A percentile compares a stretch with the other conserved stretches of the same genome.
phyloP scores from a whole-genome alignment of 768 basidiomycete genomes.

The Calvatia gigantea region DNA sequence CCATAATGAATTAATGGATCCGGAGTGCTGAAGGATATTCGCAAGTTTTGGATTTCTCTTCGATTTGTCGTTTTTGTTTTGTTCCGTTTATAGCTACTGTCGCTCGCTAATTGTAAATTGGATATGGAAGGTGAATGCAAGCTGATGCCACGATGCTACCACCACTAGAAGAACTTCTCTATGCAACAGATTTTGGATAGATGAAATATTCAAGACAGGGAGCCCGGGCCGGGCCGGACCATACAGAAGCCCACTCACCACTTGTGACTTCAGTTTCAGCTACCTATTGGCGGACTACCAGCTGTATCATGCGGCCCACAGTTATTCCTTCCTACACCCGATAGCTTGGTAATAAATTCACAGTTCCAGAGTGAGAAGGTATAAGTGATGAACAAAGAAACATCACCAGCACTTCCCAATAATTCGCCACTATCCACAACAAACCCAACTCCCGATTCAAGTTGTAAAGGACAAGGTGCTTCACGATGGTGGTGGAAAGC shows the following conservation, averaged over 20 bases:
- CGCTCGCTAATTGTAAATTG: slow-evolving; percentile 11
- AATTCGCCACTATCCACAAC: not conserved
- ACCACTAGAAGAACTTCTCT: not conserved
- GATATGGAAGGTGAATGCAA: slow-evolving; percentile 7
- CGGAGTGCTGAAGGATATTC: not conserved
- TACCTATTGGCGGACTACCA: not conserved
- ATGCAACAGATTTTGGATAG: not conserved
- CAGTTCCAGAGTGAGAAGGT: not conserved
- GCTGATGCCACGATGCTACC: not conserved
- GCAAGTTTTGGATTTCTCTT: not conserved
- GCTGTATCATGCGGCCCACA: not conserved
- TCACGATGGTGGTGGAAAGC: slow-evolving; percentile 24
- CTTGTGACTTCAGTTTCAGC: not conserved
- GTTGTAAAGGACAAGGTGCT: slow-evolving; percentile 9
- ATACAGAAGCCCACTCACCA: not conserved
- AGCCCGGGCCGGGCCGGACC: not conserved
- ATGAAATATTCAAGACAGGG: not conserved
- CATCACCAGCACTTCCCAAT: not conserved
- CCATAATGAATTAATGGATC: not conserved
- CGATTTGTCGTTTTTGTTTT: not conserved
- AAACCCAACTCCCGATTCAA: slow-evolving; percentile 2
- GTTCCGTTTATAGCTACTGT: not conserved
- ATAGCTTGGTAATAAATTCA: slow-evolving; percentile 8
- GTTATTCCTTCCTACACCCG: not conserved
- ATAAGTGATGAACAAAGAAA: not conserved